These are phyloP conservation scores for Mortierella polycephala DNA, from an alignment of 371 early-diverging fungal genomes.

Conservation along the genomic window DNA sequence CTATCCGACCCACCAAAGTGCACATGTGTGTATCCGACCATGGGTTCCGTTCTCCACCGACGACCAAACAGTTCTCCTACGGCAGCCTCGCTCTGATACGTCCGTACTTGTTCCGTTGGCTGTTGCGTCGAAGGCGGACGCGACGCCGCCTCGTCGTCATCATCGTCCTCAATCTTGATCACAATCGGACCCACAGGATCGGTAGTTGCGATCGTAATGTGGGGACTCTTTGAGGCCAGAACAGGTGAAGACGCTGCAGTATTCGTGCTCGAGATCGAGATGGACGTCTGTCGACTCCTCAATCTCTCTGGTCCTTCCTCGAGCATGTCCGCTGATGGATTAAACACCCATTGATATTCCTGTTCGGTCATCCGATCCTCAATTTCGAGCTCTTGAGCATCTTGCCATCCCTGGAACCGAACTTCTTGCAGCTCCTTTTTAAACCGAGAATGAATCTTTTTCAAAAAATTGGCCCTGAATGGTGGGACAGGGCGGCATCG, in stretches of 20 bases:
- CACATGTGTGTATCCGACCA: slow-evolving; percentile 44
- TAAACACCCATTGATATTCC: slow-evolving; percentile 27
- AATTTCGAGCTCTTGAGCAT: slow-evolving; percentile 42
- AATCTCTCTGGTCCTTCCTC: slow-evolving; percentile 3
- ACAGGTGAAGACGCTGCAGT: slow-evolving; percentile 19
- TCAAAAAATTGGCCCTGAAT: slow-evolving; percentile 37
- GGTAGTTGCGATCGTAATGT: neutral
- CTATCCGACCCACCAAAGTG: slow-evolving; percentile 47
- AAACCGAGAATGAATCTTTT: slow-evolving; percentile 43
- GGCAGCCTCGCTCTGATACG: slow-evolving; percentile 30
- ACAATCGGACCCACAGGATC: slow-evolving; percentile 6
- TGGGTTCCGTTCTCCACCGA: slow-evolving; percentile 42
- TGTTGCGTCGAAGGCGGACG: neutral
- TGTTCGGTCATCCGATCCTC: slow-evolving; percentile 32
- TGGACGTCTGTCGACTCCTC: slow-evolving; percentile 20
- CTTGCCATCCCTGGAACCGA: slow-evolving; percentile 51
- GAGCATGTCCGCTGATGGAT: neutral
- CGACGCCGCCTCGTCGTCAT: slow-evolving; percentile 13
- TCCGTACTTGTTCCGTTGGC: slow-evolving; percentile 7
- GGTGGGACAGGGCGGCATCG: slow-evolving; percentile 29
- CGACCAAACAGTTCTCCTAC: slow-evolving; percentile 47
- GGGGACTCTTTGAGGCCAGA: neutral
- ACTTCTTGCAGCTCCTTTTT: slow-evolving; percentile 38
- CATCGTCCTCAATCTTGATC: slow-evolving; percentile 48
- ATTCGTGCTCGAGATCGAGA: neutral